Conservation (phyloP, 805 yeast genomes). For the Candida dajiaensis region DNA sequence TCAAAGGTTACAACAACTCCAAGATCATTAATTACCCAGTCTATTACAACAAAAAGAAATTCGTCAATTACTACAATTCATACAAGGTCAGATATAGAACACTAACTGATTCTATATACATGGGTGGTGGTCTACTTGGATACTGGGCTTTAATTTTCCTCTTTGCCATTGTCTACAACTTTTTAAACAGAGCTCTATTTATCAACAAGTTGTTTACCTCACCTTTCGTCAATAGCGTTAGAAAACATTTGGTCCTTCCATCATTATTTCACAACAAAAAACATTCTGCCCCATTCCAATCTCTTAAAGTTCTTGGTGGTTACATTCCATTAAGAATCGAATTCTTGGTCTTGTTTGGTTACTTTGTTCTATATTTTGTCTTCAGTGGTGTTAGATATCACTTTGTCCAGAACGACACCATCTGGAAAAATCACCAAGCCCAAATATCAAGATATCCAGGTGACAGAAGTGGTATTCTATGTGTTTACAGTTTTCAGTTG, state of each 20-base stretch:
- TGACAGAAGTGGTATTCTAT: conserved; percentile 21
- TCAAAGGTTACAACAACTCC: conserved; percentile 30
- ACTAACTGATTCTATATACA: conserved; percentile 35
- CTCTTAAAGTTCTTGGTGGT: conserved; percentile 14
- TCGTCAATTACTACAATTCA: conserved; percentile 22
- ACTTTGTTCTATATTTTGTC: conserved; percentile 21
- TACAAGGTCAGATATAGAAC: conserved; percentile 28
- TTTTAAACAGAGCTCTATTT: conserved; percentile 13
- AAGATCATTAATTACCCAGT: conserved; percentile 32
- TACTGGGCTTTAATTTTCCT: conserved; percentile 44
- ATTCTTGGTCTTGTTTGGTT: conserved; percentile 28
- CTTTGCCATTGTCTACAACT: conserved; percentile 30
- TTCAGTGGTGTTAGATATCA: conserved; percentile 17
- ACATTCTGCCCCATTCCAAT: conserved; percentile 16
- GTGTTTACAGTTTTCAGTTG: conserved; percentile 40
- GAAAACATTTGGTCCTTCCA: conserved; percentile 15
- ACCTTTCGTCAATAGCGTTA: conserved; percentile 8
- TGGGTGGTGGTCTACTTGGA: conserved; percentile 41
- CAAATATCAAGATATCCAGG: conserved; percentile 22
- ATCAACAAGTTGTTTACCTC: conserved; percentile 12
- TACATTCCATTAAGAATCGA: conserved; percentile 21
- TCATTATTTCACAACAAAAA: conserved; percentile 12
- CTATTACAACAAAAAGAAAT: conserved; percentile 22
- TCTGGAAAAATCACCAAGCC: conserved; percentile 13
- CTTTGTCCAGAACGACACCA: conserved; percentile 12